Conservation (phyloP, 192 early-diverging fungal species). For the Spizellomyces sp. region DNA sequence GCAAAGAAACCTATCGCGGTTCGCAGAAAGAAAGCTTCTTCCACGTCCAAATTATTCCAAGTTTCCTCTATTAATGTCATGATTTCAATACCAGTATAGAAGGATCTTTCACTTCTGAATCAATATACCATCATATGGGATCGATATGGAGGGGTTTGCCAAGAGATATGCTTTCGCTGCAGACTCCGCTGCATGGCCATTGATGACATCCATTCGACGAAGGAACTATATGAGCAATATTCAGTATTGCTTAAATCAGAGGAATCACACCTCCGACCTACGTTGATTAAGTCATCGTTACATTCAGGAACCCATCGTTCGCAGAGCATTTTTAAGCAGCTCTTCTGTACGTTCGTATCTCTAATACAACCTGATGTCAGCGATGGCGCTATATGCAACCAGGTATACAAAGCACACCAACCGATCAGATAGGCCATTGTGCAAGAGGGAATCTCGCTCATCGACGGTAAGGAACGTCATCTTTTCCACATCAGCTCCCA, state of each 20-base stretch:
- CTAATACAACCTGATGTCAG: slow-evolving; percentile 23
- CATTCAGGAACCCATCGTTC: slow-evolving; percentile 28
- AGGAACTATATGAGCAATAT: slow-evolving; percentile 12
- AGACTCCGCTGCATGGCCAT: slow-evolving; percentile 13
- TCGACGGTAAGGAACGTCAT: slow-evolving; percentile 69
- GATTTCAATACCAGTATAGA: background rate
- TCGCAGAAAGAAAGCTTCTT: slow-evolving; percentile 48
- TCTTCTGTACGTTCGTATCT: slow-evolving; percentile 75
- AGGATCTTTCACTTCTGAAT: too few species aligned
- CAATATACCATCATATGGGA: background rate
- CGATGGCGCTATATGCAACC: background rate
- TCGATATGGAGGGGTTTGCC: background rate
- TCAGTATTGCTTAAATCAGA: background rate
- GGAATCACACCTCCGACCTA: background rate
- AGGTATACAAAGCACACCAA: slow-evolving; percentile 13
- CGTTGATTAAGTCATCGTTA: slow-evolving; percentile 7
- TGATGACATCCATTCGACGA: slow-evolving; percentile 22
- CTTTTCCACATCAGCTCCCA: slow-evolving; percentile 68
- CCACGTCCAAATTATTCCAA: slow-evolving; percentile 57
- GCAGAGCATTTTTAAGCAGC: slow-evolving; percentile 63
- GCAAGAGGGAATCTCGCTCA: slow-evolving; percentile 71
- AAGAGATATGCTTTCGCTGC: slow-evolving; percentile 21
- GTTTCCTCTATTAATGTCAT: slow-evolving; percentile 28
- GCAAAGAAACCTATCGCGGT: slow-evolving; percentile 6
- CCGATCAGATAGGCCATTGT: slow-evolving; percentile 81